Evolutionary conservation across 2,329 filamentous ascomycete genomes (phyloP).

Genomic region (Talaromyces sp.): DNA sequence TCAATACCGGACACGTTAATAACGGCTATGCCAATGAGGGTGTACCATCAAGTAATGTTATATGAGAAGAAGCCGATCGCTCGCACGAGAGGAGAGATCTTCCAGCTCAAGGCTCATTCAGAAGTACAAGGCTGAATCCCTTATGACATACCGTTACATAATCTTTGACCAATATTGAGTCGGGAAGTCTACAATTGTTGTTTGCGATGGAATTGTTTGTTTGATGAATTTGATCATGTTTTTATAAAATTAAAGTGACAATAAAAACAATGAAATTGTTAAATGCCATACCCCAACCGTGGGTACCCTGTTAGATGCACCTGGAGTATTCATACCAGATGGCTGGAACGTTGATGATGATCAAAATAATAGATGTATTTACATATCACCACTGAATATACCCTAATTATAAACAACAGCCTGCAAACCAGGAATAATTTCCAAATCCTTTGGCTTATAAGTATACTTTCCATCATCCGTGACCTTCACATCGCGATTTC

Average conservation of each 20-base stretch:
- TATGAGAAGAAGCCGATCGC: neutral
- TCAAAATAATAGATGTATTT: neutral
- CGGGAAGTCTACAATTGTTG: too few relatives aligned
- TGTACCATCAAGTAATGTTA: neutral
- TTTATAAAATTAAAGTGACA: neutral
- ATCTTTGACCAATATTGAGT: too few relatives aligned
- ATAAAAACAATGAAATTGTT: neutral
- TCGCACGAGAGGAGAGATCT: neutral
- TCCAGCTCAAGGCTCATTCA: neutral
- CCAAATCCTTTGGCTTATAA: slow-evolving; percentile 35
- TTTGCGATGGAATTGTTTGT: too few relatives aligned
- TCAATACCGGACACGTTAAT: neutral
- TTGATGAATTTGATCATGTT: neutral
- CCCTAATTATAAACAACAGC: slow-evolving; percentile 36
- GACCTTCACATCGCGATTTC: slow-evolving; percentile 25
- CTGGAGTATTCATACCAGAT: neutral
- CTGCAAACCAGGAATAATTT: slow-evolving; percentile 42
- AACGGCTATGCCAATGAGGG: neutral
- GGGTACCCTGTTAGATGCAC: too few relatives aligned
- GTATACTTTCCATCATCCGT: slow-evolving; percentile 37
- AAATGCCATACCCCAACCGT: neutral
- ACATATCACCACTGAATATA: neutral
- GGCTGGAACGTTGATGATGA: too few relatives aligned
- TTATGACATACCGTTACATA: too few relatives aligned
- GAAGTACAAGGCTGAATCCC: neutral